phyloP scores from a whole-genome alignment of 768 basidiomycete species.

The Candolleomyces efflorescens region DNA sequence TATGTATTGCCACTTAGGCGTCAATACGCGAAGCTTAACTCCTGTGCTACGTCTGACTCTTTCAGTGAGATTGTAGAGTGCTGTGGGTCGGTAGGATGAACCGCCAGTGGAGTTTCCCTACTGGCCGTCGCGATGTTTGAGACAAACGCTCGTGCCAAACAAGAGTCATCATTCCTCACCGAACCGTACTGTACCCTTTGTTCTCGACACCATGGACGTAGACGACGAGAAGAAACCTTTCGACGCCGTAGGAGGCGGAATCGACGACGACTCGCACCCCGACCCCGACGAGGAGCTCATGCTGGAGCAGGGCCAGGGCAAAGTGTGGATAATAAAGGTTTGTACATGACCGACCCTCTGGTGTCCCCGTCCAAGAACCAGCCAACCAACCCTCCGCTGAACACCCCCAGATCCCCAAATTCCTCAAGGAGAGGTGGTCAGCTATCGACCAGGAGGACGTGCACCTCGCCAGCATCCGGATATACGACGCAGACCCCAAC shows the following conservation, averaged over 20 bases:
- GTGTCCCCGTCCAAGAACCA: too few relatives aligned
- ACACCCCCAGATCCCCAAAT: constrained; percentile 73
- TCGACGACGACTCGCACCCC: constrained; percentile 63
- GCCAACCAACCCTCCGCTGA: background rate
- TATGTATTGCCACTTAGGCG: too few relatives aligned
- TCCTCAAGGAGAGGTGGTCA: constrained; percentile 85
- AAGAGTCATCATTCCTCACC: too few relatives aligned
- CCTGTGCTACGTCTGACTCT: too few relatives aligned
- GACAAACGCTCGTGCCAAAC: too few relatives aligned
- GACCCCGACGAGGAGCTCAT: constrained; percentile 84
- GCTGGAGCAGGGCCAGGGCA: constrained; percentile 67
- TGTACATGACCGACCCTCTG: constrained; percentile 15
- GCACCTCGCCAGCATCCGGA: constrained; percentile 80
- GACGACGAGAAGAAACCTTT: constrained; percentile 76
- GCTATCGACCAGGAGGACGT: constrained; percentile 67
- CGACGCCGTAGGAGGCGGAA: constrained; percentile 41
- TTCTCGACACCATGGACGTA: background rate
- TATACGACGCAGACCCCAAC: constrained; percentile 48
- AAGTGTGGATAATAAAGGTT: constrained; percentile 87
- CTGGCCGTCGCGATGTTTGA: too few relatives aligned
- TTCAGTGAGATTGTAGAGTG: too few relatives aligned
- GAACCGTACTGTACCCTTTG: too few relatives aligned
- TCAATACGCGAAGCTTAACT: too few relatives aligned
- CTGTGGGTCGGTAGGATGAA: too few relatives aligned
- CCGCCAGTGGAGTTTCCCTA: too few relatives aligned